Evolutionary conservation across 441 rosid genomes (phyloP), one percentile per base, ranked within the genome.

Genomic region (Adansonia madagascariensis): DNA sequence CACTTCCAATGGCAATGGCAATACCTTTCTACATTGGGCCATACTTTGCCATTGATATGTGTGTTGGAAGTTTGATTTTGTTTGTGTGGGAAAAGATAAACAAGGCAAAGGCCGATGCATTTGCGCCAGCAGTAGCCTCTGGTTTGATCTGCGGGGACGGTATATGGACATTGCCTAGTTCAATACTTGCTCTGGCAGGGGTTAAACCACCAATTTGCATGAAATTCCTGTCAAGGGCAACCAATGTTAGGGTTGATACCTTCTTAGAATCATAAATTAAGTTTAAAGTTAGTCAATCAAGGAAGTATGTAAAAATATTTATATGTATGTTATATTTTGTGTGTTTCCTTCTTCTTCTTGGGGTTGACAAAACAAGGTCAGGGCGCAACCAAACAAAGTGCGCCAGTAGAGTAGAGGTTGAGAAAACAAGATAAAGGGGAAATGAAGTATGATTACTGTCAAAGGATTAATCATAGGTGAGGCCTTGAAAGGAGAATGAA

Each of bases 101-200:
- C 85, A 89, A 88, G 63, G 76, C 84, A 3, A 90, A 87, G 78
- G 98, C 98, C 1, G 92, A 92, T 20, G 91, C 88, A 4, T 94
- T 88, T 41, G 97, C 73, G 2, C 90, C 95, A 1, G 97, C 97
- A 4, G 94, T 94, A 70, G 97, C 97, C 66, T 94, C 95, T 9
- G 98, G 97, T 70, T 82, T 94, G 89, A 92, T 94, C 15, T 91
- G 98, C 35, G 97, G 98, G 24, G 98, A 94, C 35, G 95, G 97
- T 0, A 88, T 92, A 71, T 92, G 98, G 98, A 84, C 93, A 43
- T 75, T 94, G 80, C 95, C 97, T 0, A 87, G 87, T 79, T 88
- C 97, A 4, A 90, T 94, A 71, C 92, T 94, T 3, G 95, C 95
- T 57, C 84, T 92, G 1, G 91, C 84, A 8, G 91, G 94, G 10